Conservation (phyloP, 371 early-diverging fungal genomes). For the Mucor circinelloides region DNA sequence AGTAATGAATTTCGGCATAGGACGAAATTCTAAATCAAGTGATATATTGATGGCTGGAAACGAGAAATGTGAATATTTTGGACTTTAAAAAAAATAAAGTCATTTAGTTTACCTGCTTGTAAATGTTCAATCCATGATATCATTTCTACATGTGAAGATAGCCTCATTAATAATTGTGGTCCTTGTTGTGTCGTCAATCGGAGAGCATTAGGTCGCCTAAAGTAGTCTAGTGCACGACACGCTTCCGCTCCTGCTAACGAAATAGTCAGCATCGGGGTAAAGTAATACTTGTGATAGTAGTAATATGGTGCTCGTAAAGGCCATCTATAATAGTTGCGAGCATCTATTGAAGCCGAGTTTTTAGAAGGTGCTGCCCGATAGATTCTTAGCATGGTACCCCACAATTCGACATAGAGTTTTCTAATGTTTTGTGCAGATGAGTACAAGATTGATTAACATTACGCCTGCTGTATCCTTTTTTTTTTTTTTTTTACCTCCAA, state of each 20-base stretch:
- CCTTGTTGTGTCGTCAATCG: constrained; percentile 44
- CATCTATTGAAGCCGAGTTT: neutral
- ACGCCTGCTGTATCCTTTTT: too few relatives aligned
- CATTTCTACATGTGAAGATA: constrained; percentile 42
- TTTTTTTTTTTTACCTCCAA: constrained; percentile 37
- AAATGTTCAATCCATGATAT: constrained; percentile 54
- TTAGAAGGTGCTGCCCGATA: constrained; percentile 38
- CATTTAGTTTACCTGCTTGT: constrained; percentile 42
- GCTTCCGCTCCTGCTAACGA: constrained; percentile 51
- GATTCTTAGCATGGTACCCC: constrained; percentile 45
- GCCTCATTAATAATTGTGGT: constrained; percentile 42
- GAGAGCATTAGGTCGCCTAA: constrained; percentile 40
- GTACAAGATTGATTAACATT: too few relatives aligned
- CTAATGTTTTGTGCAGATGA: constrained; percentile 15
- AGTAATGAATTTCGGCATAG: constrained; percentile 54
- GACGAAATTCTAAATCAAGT: constrained; percentile 43
- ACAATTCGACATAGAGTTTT: constrained; percentile 45
- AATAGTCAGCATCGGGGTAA: constrained; percentile 29
- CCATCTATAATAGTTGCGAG: constrained; percentile 14
- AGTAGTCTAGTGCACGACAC: constrained; percentile 44
- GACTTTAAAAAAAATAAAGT: neutral
- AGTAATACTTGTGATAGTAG: constrained; percentile 36
- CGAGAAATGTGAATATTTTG: neutral
- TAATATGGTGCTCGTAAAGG: constrained; percentile 18
- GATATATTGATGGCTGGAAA: constrained; percentile 47